phyloP scores from a whole-genome alignment of 495 filamentous ascomycete species.

The Gamarada debralockiae region DNA sequence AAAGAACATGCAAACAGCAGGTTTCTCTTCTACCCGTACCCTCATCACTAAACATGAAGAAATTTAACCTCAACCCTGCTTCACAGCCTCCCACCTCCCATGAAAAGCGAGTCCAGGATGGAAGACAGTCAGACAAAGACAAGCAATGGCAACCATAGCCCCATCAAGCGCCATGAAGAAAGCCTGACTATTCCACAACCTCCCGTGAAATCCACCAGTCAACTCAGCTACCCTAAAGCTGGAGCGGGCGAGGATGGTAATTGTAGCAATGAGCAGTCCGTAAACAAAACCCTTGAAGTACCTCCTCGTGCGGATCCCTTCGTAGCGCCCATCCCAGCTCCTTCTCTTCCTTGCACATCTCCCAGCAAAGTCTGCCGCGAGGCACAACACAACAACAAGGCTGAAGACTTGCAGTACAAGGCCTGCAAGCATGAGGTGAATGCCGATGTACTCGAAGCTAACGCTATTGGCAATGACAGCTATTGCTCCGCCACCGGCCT shows the following conservation, averaged over 20 bases:
- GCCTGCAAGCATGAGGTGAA: conserved; percentile 62
- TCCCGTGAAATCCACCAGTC: conserved; percentile 26
- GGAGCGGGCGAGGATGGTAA: conserved; percentile 30
- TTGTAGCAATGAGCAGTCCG: conserved; percentile 8
- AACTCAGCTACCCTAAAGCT: conserved; percentile 32
- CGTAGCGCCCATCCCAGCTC: too few relatives aligned
- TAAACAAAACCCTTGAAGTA: neutral
- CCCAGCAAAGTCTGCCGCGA: conserved; percentile 37
- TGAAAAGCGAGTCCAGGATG: conserved; percentile 26
- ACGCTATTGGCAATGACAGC: conserved; percentile 40
- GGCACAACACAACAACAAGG: conserved; percentile 40
- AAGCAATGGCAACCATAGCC: conserved; percentile 47
- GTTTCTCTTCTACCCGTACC: too few relatives aligned
- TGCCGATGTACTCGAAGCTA: conserved; percentile 33
- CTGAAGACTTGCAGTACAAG: conserved; percentile 52
- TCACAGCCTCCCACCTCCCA: too few relatives aligned
- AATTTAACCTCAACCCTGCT: too few relatives aligned
- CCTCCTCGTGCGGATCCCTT: neutral
- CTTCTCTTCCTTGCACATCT: neutral
- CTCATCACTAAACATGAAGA: too few relatives aligned
- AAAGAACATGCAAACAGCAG: too few relatives aligned
- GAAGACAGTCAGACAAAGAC: conserved; percentile 36
- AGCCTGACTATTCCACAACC: conserved; percentile 42
- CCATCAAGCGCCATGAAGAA: conserved; percentile 54
- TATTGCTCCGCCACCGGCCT: conserved; percentile 56